Base-by-base conservation (phyloP, 768 basidiomycete species). In the Panaeolus papilionaceus region DNA sequence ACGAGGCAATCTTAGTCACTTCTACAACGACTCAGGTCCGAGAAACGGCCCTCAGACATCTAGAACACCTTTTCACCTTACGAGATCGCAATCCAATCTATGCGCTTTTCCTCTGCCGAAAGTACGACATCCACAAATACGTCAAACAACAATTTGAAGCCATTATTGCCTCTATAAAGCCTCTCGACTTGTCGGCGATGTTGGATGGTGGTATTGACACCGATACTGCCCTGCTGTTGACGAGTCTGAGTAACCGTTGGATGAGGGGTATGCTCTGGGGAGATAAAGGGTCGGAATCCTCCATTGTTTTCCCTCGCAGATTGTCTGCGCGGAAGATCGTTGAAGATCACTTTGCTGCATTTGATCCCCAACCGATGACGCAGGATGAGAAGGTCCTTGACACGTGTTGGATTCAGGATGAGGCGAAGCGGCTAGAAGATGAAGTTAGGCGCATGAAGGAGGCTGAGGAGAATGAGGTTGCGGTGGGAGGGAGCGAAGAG, bases 401-500 rank as follows among this genome's bases (percentile, higher is more conserved):
- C 38, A 73, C 3, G 70, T 64, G 44, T 69, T 65, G 26, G 54
- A 18, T 23, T 63, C 40, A 42, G 9, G 40, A 38, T 11, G 42
- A 62, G 14, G 72, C 61, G 64, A 69, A 42, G 6, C 3, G 16
- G 39, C 70, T 70, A 26, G 75, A 71, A 44, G 20, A 62, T 10
- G 49, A 65, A 3, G 62, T 65, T 9, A 23, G 49, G 3, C 49
- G 42, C n/a, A 44, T 70, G 26, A 47, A 72, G 28, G 37, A 47
- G 9, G 16, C 16, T 10, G 40, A 42, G 9, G 9, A 10, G 9
- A 42, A 42, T 10, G 40, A 42, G 4, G 40, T 33, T 33, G 33
- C 33, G 5, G 33, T 33, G 23, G 23, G 23, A 23, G 23, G 23
- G 23, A 23, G 1, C 23, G 23, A 23, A 23, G 23, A 23, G 23